Evolutionary conservation across 768 basidiomycete species (phyloP).

Genomic region (Exidia glandulosa): DNA sequence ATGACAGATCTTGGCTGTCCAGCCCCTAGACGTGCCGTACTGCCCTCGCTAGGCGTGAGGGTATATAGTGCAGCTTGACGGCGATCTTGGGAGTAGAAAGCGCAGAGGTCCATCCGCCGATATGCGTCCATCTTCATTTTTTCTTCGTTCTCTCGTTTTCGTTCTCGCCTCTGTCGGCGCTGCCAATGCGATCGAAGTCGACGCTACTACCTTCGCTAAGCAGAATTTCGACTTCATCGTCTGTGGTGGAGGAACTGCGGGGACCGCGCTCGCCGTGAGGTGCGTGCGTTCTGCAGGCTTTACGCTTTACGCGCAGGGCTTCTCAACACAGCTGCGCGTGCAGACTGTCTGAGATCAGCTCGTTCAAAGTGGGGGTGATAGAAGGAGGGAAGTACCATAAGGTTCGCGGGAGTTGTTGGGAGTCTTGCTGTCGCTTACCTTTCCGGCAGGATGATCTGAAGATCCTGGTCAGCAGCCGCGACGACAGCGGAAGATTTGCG

Average conservation of each 20-base stretch:
- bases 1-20: too few species aligned
- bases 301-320: not conserved
- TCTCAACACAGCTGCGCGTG: not conserved
- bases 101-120: not conserved
- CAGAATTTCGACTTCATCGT: not conserved
- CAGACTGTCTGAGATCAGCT: not conserved
- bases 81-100: not conserved
- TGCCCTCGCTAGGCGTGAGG: too few species aligned
- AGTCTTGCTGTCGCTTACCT: not conserved
- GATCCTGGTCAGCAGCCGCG: not conserved
- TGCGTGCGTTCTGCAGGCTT: not conserved
- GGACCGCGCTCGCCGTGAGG: not conserved
- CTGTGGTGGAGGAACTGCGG: not conserved
- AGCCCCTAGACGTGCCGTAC: too few species aligned
- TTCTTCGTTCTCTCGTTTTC: not conserved
- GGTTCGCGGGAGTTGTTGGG: not conserved
- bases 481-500: not conserved
- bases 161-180: not conserved
- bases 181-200: not conserved
- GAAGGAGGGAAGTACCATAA: not conserved
- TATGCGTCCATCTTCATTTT: not conserved
- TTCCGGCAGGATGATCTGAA: not conserved
- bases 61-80: not conserved
- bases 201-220: not conserved
- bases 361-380: not conserved